A percentile compares a stretch with the other conserved stretches of the same genome.
Evolutionary conservation across 2,329 filamentous ascomycete genomes (phyloP).

Genomic region (Verruconis gallopava): DNA sequence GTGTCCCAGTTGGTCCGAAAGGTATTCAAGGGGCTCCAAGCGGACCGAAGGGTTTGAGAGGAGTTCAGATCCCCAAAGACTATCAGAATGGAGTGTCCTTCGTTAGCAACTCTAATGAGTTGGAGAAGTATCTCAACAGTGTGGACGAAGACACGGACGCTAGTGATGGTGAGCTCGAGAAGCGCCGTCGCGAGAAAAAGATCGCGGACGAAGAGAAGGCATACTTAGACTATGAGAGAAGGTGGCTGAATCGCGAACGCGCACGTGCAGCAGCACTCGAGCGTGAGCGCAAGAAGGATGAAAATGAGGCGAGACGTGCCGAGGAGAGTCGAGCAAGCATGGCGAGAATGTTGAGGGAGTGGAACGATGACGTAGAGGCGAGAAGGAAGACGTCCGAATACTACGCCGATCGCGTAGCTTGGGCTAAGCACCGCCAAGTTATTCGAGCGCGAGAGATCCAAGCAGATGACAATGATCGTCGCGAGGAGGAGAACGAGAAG

Average conservation of each 20-base stretch:
- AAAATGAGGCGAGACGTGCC: slow-evolving; percentile 31
- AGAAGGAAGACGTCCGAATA: slow-evolving; percentile 62
- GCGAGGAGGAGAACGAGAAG: slow-evolving; percentile 65
- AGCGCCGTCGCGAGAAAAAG: slow-evolving; percentile 55
- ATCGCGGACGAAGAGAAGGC: slow-evolving; percentile 65
- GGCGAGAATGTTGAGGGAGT: slow-evolving; percentile 55
- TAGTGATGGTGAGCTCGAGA: slow-evolving; percentile 74
- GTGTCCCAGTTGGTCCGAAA: slow-evolving; percentile 62
- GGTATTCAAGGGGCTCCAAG: slow-evolving; percentile 64
- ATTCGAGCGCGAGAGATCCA: slow-evolving; percentile 62
- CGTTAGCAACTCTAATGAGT: slow-evolving; percentile 48
- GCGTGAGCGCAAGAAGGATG: slow-evolving; percentile 64
- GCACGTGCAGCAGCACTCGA: slow-evolving; percentile 74
- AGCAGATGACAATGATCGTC: slow-evolving; percentile 71
- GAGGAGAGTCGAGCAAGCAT: slow-evolving; percentile 53
- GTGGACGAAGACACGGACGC: slow-evolving; percentile 70
- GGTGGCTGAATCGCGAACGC: slow-evolving; percentile 82
- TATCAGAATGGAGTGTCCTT: slow-evolving; percentile 71
- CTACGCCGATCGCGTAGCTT: slow-evolving; percentile 73
- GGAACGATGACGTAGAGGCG: slow-evolving; percentile 80
- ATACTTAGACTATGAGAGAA: slow-evolving; percentile 73
- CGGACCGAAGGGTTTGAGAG: slow-evolving; percentile 45
- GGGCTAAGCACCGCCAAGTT: slow-evolving; percentile 66
- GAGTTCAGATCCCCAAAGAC: slow-evolving; percentile 53
- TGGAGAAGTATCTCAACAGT: slow-evolving; percentile 19